Evolutionary conservation across 352 stramenopile species (phyloP), one percentile per base, ranked within the genome.

Genomic region (Phytophthora syringae): DNA sequence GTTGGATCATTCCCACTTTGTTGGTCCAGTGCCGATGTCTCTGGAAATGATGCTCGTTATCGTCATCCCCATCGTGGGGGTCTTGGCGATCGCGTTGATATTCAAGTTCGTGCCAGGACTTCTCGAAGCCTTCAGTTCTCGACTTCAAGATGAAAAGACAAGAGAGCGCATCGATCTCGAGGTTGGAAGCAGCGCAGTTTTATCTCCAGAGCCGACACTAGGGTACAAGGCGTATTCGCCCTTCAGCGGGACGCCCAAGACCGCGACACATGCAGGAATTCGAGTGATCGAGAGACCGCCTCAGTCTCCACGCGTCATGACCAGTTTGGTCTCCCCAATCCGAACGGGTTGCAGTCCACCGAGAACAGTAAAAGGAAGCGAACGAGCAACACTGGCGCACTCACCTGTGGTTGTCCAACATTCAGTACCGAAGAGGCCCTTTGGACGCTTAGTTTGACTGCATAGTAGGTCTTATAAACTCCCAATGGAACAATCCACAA

Each of bases 21-120:
- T 15, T 25, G 24, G 24, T 32, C n/a, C 43, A 18, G 62, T 55
- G 42, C 11, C 2, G 18, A 70, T 67, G 61, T 43, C 50, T 13
- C 2, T 68, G 22, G 60, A 42, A 47, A 50, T 45, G 15, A 4
- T 52, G 15, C 63, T 76, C 47, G 49, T 37, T 39, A 37, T 73
- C 39, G 32, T 54, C 13, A 28, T 72, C 32, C 57, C 67, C 0
- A 28, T 90, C 27, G 70, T 70, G 0, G 72, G 43, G 9, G 37
- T 77, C 51, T 64, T 82, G 44, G 30, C 79, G 37, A 47, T 72
- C 50, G 68, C 64, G 15, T 34, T 86, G 22, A 67, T 67, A 25
- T 48, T 84, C 56, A 82, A 77, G 60, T 79, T 81, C 70, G 28
- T 77, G 1, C 44, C 55, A 3, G 57, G 49, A 47, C 37, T 65